Evolutionary conservation across 805 yeast species (phyloP).

Genomic region (Metschnikowia gelsemii): DNA sequence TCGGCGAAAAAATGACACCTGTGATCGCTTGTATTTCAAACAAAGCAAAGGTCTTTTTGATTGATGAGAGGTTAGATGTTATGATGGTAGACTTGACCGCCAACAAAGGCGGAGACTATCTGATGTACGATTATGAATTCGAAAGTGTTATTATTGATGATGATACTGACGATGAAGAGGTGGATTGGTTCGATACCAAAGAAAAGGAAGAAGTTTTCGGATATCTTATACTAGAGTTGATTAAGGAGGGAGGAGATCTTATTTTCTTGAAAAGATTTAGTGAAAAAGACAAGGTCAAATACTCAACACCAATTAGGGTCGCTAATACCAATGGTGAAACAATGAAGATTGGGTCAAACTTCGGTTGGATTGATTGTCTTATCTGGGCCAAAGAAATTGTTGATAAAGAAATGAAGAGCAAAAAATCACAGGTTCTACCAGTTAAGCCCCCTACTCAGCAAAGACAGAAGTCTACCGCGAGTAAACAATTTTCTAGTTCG

Average conservation of each 20-base stretch:
- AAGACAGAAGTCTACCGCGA: slow-evolving; percentile 3
- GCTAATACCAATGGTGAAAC: slow-evolving; percentile 26
- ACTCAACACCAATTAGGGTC: slow-evolving; percentile 27
- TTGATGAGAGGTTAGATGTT: slow-evolving; percentile 30
- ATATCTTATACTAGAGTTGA: slow-evolving; percentile 61
- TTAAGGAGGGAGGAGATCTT: slow-evolving; percentile 51
- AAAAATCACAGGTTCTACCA: neutral
- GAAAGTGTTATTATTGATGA: slow-evolving; percentile 30
- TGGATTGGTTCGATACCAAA: neutral
- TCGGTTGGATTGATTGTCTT: slow-evolving; percentile 70
- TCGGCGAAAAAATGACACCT: slow-evolving; percentile 26
- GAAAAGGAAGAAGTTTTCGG: slow-evolving; percentile 51
- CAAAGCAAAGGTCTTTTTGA: slow-evolving; percentile 41
- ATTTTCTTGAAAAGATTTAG: slow-evolving; percentile 47
- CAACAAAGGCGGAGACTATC: slow-evolving; percentile 43
- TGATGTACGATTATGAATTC: slow-evolving; percentile 80
- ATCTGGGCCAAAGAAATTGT: slow-evolving; percentile 60
- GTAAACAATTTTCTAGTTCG: slow-evolving; percentile 1
- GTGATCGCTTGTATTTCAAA: slow-evolving; percentile 42
- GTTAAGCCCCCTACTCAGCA: neutral
- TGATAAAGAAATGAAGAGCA: slow-evolving; percentile 12
- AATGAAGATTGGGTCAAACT: slow-evolving; percentile 46
- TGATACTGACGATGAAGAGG: too few species aligned
- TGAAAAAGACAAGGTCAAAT: slow-evolving; percentile 36
- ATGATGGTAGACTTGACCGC: slow-evolving; percentile 43